A percentile compares a stretch with the other conserved stretches of the same genome.
phyloP scores from a whole-genome alignment of 805 yeast species.

The Candida coquimbonensis region DNA sequence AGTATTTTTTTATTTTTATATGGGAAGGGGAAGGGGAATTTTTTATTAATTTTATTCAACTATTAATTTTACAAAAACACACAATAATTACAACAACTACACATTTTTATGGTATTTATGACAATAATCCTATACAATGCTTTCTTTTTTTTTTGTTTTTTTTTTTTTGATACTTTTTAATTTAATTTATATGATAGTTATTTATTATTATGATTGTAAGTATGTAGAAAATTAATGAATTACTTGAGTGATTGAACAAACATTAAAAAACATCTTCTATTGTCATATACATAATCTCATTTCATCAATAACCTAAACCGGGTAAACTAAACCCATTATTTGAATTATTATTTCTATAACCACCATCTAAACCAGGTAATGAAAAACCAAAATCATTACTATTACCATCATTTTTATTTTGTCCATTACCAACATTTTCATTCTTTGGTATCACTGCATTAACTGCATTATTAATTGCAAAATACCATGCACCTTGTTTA shows the following conservation, averaged over 20 bases:
- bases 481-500: slow-evolving; percentile 51
- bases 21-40: no score
- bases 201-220: background rate
- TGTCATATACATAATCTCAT: no score
- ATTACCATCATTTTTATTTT: background rate
- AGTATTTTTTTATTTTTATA: background rate
- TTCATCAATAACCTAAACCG: slow-evolving; percentile 10
- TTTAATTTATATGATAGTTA: background rate
- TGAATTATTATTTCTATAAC: slow-evolving; percentile 1
- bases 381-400: slow-evolving; percentile 6
- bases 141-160: background rate
- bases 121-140: no score
- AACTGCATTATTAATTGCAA: slow-evolving; percentile 32
- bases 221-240: background rate
- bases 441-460: slow-evolving; percentile 28
- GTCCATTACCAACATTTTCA: slow-evolving; percentile 21
- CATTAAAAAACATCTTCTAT: background rate
- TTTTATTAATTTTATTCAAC: no score
- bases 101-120: background rate
- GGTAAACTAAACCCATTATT: slow-evolving; percentile 11
- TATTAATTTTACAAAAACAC: no score
- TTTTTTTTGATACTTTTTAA: no score
- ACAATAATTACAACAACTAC: no score
- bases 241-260: no score
- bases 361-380: slow-evolving; percentile 16